A percentile compares a stretch with the other conserved stretches of the same genome.
These are phyloP conservation scores for Acer saccharum DNA, from an alignment of 345 rosid genomes.

Conservation along the genomic window DNA sequence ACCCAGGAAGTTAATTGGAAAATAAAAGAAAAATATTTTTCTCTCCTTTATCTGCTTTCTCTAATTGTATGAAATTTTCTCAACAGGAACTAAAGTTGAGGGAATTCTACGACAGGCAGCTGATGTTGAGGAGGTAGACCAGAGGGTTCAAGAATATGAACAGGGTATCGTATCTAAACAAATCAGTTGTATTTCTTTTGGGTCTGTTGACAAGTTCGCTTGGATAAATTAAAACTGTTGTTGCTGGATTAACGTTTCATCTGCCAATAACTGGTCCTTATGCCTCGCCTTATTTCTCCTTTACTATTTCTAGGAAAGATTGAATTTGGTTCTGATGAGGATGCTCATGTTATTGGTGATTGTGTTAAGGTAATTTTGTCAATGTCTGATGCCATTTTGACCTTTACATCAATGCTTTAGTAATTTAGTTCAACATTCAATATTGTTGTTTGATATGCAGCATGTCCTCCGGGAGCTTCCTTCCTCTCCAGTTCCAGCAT, in stretches of 20 bases:
- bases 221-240: neutral
- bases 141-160: constrained; percentile 92
- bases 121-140: constrained; percentile 97
- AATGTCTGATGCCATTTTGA: constrained; percentile 17
- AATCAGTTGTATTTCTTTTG: constrained; percentile 23
- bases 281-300: constrained; percentile 1
- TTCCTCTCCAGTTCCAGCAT: constrained; percentile 97
- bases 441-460: constrained; percentile 47
- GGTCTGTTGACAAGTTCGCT: neutral
- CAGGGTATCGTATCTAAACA: constrained; percentile 54
- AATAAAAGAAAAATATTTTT: neutral
- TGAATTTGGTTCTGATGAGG: constrained; percentile 85
- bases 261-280: constrained; percentile 19
- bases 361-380: constrained; percentile 79
- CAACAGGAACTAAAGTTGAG: constrained; percentile 77
- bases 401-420: constrained; percentile 13
- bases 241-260: neutral
- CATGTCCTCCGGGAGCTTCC: constrained; percentile 97
- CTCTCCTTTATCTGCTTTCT: neutral
- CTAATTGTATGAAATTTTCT: constrained; percentile 23
- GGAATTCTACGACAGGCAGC: constrained; percentile 95
- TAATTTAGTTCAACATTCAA: constrained; percentile 24
- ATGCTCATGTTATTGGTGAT: constrained; percentile 98
- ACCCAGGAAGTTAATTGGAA: neutral
- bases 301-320: constrained; percentile 62